Conservation (phyloP, 75 land plant species). For the Isoetes taiwanensis region DNA sequence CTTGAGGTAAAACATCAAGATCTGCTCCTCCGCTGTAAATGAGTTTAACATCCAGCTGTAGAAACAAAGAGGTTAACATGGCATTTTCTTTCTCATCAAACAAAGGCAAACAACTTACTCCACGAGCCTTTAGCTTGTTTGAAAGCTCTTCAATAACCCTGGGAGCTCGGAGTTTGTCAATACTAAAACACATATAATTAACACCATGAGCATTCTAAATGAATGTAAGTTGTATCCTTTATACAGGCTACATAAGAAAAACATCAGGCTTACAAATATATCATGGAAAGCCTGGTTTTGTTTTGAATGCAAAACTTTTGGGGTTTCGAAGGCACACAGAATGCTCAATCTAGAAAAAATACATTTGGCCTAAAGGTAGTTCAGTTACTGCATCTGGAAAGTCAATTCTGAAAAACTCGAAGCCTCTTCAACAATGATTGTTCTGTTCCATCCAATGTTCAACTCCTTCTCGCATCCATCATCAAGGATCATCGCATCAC, state of each 20-base stretch:
- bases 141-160: conserved; percentile 43
- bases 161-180: too few relatives aligned
- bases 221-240: too few relatives aligned
- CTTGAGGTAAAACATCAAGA: conserved; percentile 77
- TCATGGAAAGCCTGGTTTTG: too few relatives aligned
- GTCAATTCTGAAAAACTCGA: conserved; percentile 44
- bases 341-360: too few relatives aligned
- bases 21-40: conserved; percentile 93
- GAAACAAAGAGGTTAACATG: not conserved
- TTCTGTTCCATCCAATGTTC: conserved; percentile 71
- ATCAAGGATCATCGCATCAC: conserved; percentile 71
- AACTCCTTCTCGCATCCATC: conserved; percentile 73
- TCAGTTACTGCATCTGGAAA: conserved; percentile 59
- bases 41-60: conserved; percentile 77
- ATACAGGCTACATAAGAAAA: too few relatives aligned
- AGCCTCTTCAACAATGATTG: conserved; percentile 59
- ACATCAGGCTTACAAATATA: too few relatives aligned
- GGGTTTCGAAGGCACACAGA: too few relatives aligned
- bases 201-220: too few relatives aligned
- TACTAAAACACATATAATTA: too few relatives aligned
- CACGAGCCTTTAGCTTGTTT: conserved; percentile 31
- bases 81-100: not conserved
- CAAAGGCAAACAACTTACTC: conserved; percentile 37
- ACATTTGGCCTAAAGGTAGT: too few relatives aligned
- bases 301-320: too few relatives aligned